These are phyloP conservation scores for Moesziomyces globuligerus DNA, from an alignment of 1,284 basidiomycete genomes.

Conservation along the genomic window DNA sequence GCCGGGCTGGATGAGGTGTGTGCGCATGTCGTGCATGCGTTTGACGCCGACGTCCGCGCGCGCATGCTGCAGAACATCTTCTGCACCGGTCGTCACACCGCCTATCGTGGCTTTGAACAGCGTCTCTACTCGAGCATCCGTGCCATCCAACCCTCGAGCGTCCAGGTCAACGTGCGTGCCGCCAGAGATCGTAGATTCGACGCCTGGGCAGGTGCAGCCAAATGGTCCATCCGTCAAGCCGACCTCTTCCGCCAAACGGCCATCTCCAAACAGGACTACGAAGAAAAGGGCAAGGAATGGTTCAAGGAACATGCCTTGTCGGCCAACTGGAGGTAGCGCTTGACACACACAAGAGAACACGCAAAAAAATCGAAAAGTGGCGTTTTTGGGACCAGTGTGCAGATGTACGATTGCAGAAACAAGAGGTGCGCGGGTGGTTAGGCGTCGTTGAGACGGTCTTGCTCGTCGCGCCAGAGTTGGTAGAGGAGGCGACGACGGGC, in stretches of 20 bases:
- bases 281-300: constrained; percentile 87
- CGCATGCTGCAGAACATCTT: constrained; percentile 86
- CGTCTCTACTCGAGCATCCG: constrained; percentile 75
- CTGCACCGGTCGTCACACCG: constrained; percentile 83
- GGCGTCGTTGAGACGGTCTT: constrained; percentile 55
- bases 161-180: constrained; percentile 58
- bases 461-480: constrained; percentile 76
- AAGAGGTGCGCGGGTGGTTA: neutral
- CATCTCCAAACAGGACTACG: constrained; percentile 81
- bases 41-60: constrained; percentile 74
- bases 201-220: constrained; percentile 92
- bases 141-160: constrained; percentile 48
- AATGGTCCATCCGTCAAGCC: constrained; percentile 73
- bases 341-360: neutral
- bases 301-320: constrained; percentile 70
- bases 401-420: neutral
- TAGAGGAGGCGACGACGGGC: constrained; percentile 84
- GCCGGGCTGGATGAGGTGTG: constrained; percentile 92
- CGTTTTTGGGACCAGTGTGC: too few species aligned
- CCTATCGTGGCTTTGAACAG: constrained; percentile 77
- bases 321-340: constrained; percentile 31
- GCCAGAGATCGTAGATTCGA: constrained; percentile 79
- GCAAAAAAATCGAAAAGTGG: too few species aligned
- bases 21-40: constrained; percentile 84
- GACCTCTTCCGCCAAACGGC: constrained; percentile 70